Evolutionary conservation across 345 rosid species (phyloP).

Genomic region (Populus deltoides): DNA sequence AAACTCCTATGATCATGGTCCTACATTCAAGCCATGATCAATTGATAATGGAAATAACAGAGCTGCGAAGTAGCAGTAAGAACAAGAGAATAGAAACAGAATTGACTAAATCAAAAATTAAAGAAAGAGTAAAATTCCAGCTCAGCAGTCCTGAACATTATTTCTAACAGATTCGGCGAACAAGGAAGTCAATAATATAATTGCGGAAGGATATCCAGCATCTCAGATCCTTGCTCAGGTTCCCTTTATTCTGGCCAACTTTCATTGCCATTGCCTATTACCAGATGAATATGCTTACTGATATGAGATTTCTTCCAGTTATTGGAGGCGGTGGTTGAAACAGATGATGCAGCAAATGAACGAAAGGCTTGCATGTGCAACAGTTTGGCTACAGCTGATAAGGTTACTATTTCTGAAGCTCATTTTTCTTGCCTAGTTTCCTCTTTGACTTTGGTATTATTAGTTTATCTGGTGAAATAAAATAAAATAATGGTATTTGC

Average conservation of each 20-base stretch:
- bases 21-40: too few species aligned
- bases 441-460: neutral
- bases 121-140: too few species aligned
- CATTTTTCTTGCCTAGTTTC: neutral
- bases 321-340: constrained; percentile 61
- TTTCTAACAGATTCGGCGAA: too few species aligned
- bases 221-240: constrained; percentile 89
- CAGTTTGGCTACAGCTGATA: constrained; percentile 71
- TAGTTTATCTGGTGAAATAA: too few species aligned
- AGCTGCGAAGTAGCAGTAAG: too few species aligned
- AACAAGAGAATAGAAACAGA: too few species aligned
- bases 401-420: constrained; percentile 41
- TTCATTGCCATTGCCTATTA: neutral
- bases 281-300: constrained; percentile 9
- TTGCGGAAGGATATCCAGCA: constrained; percentile 89
- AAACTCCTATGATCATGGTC: too few species aligned
- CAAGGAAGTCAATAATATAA: constrained; percentile 72
- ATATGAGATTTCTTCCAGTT: constrained; percentile 44
- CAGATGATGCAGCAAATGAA: constrained; percentile 72
- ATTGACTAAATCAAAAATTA: too few species aligned
- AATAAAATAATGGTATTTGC: neutral
- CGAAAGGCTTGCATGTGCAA: constrained; percentile 91
- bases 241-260: neutral
- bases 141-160: too few species aligned
- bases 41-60: too few species aligned